Percentiles rank a stretch among this genome's conserved stretches.
phyloP scores from a whole-genome alignment of 495 filamentous ascomycete species.

The Melanomma pulvis-pyrius region DNA sequence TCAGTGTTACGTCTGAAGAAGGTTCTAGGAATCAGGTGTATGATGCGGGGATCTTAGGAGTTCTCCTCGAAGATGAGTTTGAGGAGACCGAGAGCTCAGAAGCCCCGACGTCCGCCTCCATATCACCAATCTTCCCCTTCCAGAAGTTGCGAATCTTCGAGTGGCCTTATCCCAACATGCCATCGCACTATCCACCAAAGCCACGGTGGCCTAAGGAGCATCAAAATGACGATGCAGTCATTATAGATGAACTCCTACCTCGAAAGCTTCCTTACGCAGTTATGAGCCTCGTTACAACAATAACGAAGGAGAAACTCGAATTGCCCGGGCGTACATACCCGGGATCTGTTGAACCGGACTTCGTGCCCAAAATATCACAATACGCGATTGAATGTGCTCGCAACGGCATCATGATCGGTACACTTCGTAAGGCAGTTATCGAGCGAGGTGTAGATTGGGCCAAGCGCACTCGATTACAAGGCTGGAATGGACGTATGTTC shows the following conservation, averaged over 20 bases:
- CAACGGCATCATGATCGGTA: slow-evolving; percentile 18
- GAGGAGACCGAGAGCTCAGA: slow-evolving; percentile 1
- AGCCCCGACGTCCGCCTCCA: not conserved
- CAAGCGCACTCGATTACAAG: slow-evolving; percentile 15
- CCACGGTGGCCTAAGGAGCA: not conserved
- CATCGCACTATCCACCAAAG: not conserved
- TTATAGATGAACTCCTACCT: slow-evolving; percentile 5
- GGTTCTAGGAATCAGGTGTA: not conserved
- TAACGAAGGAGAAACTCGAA: slow-evolving; percentile 15
- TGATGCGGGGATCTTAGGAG: not conserved
- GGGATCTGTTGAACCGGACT: slow-evolving; percentile 6
- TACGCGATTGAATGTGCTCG: slow-evolving; percentile 2
- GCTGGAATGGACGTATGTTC: slow-evolving; percentile 22
- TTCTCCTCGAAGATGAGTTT: not conserved
- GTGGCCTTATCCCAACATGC: slow-evolving; percentile 11
- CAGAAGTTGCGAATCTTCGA: slow-evolving; percentile 26
- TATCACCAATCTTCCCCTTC: slow-evolving; percentile 2
- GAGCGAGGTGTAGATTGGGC: slow-evolving; percentile 20
- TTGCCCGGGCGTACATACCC: slow-evolving; percentile 22
- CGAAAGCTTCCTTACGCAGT: slow-evolving; percentile 18
- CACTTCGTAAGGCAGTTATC: slow-evolving; percentile 18
- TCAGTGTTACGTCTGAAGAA: slow-evolving; percentile 1
- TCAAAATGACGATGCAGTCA: not conserved
- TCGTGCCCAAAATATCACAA: slow-evolving; percentile 14
- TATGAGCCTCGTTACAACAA: slow-evolving; percentile 26